Percentiles rank a stretch among this genome's conserved stretches.
phyloP scores from a whole-genome alignment of 164 flowering plant genomes.

The Stephania japonica region DNA sequence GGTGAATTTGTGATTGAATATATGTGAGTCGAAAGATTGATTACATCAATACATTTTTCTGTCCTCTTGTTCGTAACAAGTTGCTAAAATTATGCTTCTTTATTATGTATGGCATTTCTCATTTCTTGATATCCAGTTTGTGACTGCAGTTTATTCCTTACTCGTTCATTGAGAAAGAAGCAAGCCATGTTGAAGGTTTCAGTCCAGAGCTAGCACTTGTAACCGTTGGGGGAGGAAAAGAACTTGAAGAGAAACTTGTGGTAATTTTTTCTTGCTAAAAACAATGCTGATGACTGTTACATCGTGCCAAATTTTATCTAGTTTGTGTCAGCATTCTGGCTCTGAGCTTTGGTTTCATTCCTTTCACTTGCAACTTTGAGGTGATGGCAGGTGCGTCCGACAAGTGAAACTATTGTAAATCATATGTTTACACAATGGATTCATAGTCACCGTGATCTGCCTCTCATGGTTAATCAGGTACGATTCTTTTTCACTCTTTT shows the following conservation, averaged over 20 bases:
- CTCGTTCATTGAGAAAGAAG: constrained; percentile 98
- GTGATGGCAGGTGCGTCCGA: constrained; percentile 95
- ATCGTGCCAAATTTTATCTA: not conserved
- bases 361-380: constrained; percentile 52
- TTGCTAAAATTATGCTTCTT: not conserved
- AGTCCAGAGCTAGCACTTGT: constrained; percentile 96
- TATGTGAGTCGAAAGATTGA: not conserved
- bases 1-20: not conserved
- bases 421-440: constrained; percentile 99
- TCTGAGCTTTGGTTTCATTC: constrained; percentile 60
- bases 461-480: constrained; percentile 96
- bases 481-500: not conserved
- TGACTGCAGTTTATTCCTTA: constrained; percentile 87
- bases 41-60: not conserved
- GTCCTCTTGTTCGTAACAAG: not conserved
- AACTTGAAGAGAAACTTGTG: constrained; percentile 99
- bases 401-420: constrained; percentile 99
- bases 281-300: not conserved
- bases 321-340: constrained; percentile 13
- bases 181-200: constrained; percentile 97
- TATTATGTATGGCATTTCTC: not conserved
- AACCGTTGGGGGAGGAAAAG: constrained; percentile 98
- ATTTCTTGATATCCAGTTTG: not conserved
- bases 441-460: constrained; percentile 96
- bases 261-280: constrained; percentile 30